A percentile compares a stretch with the other conserved stretches of the same genome.
phyloP scores from a whole-genome alignment of 1,284 basidiomycete species.

The Volvariella surrecta region DNA sequence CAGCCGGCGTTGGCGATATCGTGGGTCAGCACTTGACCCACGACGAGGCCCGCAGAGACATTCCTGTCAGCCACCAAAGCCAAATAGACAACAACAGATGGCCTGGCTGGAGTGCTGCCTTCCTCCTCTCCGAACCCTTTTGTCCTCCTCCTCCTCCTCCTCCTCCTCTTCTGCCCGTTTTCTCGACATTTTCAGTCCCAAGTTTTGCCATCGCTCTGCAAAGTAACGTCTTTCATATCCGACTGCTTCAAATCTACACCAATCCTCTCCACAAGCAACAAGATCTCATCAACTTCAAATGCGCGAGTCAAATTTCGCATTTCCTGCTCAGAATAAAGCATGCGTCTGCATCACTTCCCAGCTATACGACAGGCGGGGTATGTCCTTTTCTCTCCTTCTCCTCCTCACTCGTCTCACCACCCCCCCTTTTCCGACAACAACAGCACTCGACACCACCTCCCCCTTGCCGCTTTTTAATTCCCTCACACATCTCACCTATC shows the following conservation, averaged over 20 bases:
- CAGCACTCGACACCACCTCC: constrained; percentile 91
- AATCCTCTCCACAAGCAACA: constrained; percentile 1
- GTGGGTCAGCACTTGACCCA: too few species aligned
- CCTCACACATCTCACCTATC: constrained; percentile 92
- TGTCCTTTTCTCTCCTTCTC: constrained; percentile 6
- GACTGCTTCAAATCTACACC: background rate
- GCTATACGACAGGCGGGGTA: constrained; percentile 94
- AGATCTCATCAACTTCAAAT: constrained; percentile 35
- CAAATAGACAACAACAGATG: constrained; percentile 4
- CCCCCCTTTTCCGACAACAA: constrained; percentile 12
- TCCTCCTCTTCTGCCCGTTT: background rate
- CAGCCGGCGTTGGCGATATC: too few species aligned
- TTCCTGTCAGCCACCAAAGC: constrained; percentile 8
- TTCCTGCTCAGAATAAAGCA: constrained; percentile 92
- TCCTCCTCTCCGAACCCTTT: background rate
- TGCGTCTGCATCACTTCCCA: constrained; percentile 92
- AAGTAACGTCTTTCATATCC: background rate
- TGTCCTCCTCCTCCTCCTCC: background rate
- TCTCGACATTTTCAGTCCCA: background rate
- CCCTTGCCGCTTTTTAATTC: constrained; percentile 94
- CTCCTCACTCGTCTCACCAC: constrained; percentile 9
- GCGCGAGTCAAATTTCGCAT: constrained; percentile 96
- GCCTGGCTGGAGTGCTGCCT: background rate
- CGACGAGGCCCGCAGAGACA: too few species aligned
- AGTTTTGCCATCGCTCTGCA: background rate